phyloP scores from a whole-genome alignment of 495 filamentous ascomycete genomes.

The Hapsidospora chrysogenum region DNA sequence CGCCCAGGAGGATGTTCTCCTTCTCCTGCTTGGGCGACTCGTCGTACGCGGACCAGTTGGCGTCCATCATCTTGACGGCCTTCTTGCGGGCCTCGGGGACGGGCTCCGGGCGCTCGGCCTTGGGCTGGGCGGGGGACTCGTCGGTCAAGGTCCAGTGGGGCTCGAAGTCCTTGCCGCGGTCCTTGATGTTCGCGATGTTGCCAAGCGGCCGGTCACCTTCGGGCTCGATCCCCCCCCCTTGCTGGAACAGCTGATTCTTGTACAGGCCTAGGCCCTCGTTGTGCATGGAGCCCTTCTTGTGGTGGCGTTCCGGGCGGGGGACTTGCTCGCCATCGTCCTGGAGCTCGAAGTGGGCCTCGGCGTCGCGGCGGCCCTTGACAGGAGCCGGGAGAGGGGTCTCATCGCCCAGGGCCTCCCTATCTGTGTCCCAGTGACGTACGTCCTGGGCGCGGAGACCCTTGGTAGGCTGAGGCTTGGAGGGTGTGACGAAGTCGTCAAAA shows the following conservation, averaged over 20 bases:
- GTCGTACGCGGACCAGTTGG: conserved; percentile 47
- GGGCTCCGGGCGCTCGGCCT: conserved; percentile 9
- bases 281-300: conserved; percentile 29
- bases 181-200: conserved; percentile 46
- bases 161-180: conserved; percentile 57
- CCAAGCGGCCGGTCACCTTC: conserved; percentile 29
- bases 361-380: conserved; percentile 58
- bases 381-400: conserved; percentile 39
- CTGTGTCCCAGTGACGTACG: conserved; percentile 54
- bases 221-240: neutral
- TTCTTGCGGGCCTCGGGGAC: conserved; percentile 36
- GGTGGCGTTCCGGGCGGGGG: conserved; percentile 9
- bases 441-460: conserved; percentile 32
- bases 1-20: conserved; percentile 20
- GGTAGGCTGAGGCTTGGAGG: conserved; percentile 41
- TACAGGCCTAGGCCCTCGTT: conserved; percentile 59
- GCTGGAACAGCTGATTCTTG: conserved; percentile 49
- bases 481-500: conserved; percentile 74
- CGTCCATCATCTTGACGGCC: conserved; percentile 49
- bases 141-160: conserved; percentile 55
- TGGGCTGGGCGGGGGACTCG: conserved; percentile 27
- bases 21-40: conserved; percentile 36
- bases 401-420: conserved; percentile 35
- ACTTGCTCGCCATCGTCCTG: conserved; percentile 27
- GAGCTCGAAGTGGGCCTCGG: conserved; percentile 65